Base-by-base conservation (phyloP, 176 grass and related monocot genomes). In the Triticum dicoccoides region DNA sequence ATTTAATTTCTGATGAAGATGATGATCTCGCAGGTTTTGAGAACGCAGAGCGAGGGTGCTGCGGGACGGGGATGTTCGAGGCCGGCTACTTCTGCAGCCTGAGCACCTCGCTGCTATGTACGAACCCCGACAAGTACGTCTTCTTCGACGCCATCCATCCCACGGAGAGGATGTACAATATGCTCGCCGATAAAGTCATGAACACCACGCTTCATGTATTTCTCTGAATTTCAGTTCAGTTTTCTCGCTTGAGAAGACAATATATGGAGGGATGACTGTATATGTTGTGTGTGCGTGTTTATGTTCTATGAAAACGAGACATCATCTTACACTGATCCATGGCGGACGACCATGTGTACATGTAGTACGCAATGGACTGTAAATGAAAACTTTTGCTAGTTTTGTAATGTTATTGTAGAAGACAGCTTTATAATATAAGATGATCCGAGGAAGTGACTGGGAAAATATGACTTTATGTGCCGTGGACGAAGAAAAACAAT, bases 121-220 rank as follows among this genome's bases (percentile, higher is more conserved):
- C 3, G 8, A 76, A 95, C 32, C 88, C 93, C 56, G 62, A 65
- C 82, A 82, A 92, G 62, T 92, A 82, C 1, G 88, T 95, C 27
- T 95, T 95, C 88, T 95, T 91, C 54, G 93, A 95, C 18, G 85
- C 93, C 0, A 89, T 95, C 79, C 93, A 95, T 13, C 90, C 90
- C 20, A 95, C 90, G 6, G 90, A 95, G 82, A 87, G 38, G 61
- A 86, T 88, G 87, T 95, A 92, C 90, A 85, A 66, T 3, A 59
- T 95, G 77, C 75, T 92, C 1, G 88, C 90, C 10, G 63, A 90
- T 56, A 78, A 77, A 23, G 72, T 91, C 61, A 75, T 95, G 41
- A 90, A 89, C 76, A 86, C 81, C 34, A 89, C 93, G 17, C 58
- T 92, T 32, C 54, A 89, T 56, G 84, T 89, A 15, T 89, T 89